These are phyloP conservation scores for Tylopilus sp. DNA, from an alignment of 768 basidiomycete species.

Conservation along the genomic window DNA sequence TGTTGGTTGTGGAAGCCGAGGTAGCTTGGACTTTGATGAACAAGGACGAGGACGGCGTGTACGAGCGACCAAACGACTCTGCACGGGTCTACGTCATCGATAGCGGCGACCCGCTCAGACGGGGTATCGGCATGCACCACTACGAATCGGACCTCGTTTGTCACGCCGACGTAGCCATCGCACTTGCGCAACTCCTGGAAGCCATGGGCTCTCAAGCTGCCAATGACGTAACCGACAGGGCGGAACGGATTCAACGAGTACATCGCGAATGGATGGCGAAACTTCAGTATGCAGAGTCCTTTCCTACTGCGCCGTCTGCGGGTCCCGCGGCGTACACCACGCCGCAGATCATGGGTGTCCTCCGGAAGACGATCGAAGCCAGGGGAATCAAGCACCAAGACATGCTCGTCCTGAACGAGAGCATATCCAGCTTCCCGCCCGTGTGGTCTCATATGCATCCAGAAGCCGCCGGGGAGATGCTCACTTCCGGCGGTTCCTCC, in stretches of 20 bases:
- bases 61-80: constrained; percentile 35
- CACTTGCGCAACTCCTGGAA: constrained; percentile 45
- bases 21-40: constrained; percentile 61
- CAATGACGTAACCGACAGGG: constrained; percentile 11
- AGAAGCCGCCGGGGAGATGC: constrained; percentile 45
- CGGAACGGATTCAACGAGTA: constrained; percentile 17
- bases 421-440: constrained; percentile 51
- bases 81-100: constrained; percentile 24
- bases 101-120: constrained; percentile 58
- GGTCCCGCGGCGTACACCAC: constrained; percentile 32
- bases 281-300: constrained; percentile 35
- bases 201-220: constrained; percentile 7
- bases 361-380: constrained; percentile 41
- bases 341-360: constrained; percentile 46
- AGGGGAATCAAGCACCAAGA: constrained; percentile 35
- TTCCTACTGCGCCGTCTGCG: constrained; percentile 14
- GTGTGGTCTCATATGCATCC: constrained; percentile 61
- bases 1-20: constrained; percentile 64
- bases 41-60: constrained; percentile 31
- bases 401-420: constrained; percentile 59
- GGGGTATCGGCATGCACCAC: constrained; percentile 45
- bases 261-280: constrained; percentile 26
- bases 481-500: constrained; percentile 60
- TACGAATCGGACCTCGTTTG: constrained; percentile 56
- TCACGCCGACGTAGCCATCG: constrained; percentile 51